phyloP scores from a whole-genome alignment of 2,329 filamentous ascomycete species.

The Fusarium poae region DNA sequence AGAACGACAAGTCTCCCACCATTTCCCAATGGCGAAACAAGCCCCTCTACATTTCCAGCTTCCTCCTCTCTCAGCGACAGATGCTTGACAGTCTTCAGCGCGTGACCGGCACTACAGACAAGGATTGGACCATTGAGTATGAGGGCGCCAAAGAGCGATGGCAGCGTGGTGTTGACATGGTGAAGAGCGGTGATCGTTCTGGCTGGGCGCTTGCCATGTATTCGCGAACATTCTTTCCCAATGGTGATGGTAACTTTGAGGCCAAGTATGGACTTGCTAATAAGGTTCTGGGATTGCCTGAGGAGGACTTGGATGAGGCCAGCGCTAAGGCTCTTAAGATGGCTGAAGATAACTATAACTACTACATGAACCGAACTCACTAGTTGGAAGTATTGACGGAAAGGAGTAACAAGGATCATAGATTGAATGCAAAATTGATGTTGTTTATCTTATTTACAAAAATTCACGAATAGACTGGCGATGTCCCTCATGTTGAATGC shows the following conservation, averaged over 20 bases:
- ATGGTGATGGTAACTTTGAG: conserved; percentile 57
- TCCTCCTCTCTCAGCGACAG: conserved; percentile 70
- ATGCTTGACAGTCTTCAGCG: conserved; percentile 73
- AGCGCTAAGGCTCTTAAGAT: conserved; percentile 64
- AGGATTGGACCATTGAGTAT: conserved; percentile 63
- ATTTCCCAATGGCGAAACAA: conserved; percentile 57
- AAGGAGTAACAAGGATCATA: not conserved
- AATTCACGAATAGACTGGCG: fast-evolving
- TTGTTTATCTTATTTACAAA: not conserved
- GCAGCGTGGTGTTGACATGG: conserved; percentile 58
- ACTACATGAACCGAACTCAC: conserved; percentile 31
- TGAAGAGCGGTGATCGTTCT: conserved; percentile 56
- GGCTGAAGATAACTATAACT: conserved; percentile 45
- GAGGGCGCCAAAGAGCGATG: conserved; percentile 63
- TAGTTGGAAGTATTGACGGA: not conserved
- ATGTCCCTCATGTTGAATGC: no score
- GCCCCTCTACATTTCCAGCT: conserved; percentile 65
- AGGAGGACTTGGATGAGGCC: conserved; percentile 69
- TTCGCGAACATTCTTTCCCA: conserved; percentile 64
- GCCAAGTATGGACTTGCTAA: conserved; percentile 60
- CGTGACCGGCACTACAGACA: conserved; percentile 67
- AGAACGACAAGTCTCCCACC: conserved; percentile 51
- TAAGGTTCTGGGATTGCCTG: conserved; percentile 66
- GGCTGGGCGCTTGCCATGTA: conserved; percentile 68
- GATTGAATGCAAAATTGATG: fast-evolving